These are phyloP conservation scores for Ogataea zsoltii DNA, from an alignment of 805 yeast genomes.

Conservation along the genomic window DNA sequence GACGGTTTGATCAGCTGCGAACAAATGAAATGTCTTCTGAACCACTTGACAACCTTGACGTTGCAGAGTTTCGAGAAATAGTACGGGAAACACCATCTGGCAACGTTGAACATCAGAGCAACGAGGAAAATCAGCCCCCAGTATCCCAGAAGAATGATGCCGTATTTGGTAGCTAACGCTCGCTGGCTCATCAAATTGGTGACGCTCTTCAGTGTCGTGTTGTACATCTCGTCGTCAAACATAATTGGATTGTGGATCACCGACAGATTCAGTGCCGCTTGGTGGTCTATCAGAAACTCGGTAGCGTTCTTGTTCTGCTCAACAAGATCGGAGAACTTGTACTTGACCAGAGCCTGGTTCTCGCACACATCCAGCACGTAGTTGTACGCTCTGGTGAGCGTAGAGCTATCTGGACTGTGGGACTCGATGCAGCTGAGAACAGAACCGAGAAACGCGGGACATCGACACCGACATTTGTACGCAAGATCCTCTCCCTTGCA, in stretches of 20 bases:
- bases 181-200: conserved; percentile 31
- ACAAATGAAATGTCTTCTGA: conserved; percentile 34
- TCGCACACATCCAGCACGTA: conserved; percentile 38
- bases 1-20: conserved; percentile 33
- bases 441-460: conserved; percentile 37
- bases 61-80: conserved; percentile 25
- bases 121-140: conserved; percentile 34
- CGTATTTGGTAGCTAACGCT: conserved; percentile 31
- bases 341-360: conserved; percentile 32
- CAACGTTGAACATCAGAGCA: conserved; percentile 29
- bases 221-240: conserved; percentile 26
- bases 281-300: conserved; percentile 19
- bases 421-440: conserved; percentile 37
- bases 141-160: conserved; percentile 30
- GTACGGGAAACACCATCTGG: conserved; percentile 39
- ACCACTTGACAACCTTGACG: conserved; percentile 28
- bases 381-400: conserved; percentile 32
- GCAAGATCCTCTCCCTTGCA: conserved; percentile 36
- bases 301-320: conserved; percentile 32
- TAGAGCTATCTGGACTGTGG: conserved; percentile 28
- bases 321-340: conserved; percentile 31
- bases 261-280: conserved; percentile 10
- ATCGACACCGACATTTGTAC: conserved; percentile 36
- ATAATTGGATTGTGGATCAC: conserved; percentile 31
- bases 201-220: conserved; percentile 31